Conservation (phyloP, 495 filamentous ascomycete genomes). For the Penicillium paradoxum region DNA sequence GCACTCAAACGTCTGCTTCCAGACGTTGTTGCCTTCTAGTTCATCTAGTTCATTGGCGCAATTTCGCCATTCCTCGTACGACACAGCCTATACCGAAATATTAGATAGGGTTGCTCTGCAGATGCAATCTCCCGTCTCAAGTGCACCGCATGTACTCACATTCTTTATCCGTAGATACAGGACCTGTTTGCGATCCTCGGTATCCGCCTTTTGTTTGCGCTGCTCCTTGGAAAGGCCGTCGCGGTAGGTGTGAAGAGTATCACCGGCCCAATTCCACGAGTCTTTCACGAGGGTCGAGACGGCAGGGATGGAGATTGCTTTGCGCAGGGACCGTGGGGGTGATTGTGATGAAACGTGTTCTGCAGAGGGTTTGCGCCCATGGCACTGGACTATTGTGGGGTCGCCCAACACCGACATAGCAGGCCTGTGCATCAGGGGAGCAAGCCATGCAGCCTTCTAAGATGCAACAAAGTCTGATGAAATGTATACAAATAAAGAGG, state of each 20-base stretch:
- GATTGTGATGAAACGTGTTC: slow-evolving; percentile 2
- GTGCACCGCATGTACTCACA: slow-evolving; percentile 34
- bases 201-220: slow-evolving; percentile 42
- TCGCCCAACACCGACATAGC: slow-evolving; percentile 35
- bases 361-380: slow-evolving; percentile 12
- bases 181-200: slow-evolving; percentile 58
- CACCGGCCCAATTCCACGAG: slow-evolving; percentile 42
- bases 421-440: slow-evolving; percentile 23
- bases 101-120: slow-evolving; percentile 16
- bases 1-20: slow-evolving; percentile 66
- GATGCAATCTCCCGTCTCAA: slow-evolving; percentile 5
- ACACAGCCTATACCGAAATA: slow-evolving; percentile 48
- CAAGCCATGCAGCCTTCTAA: slow-evolving; percentile 24
- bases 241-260: slow-evolving; percentile 44
- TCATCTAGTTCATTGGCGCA: slow-evolving; percentile 74
- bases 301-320: slow-evolving; percentile 30
- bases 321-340: slow-evolving; percentile 20
- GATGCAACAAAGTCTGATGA: background rate
- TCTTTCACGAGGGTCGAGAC: slow-evolving; percentile 35
- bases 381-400: slow-evolving; percentile 31
- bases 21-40: slow-evolving; percentile 73
- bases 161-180: slow-evolving; percentile 57
- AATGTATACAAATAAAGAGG: background rate
- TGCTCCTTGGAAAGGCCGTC: slow-evolving; percentile 55
- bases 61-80: slow-evolving; percentile 54